These are phyloP conservation scores for Centaurea solstitialis DNA, from an alignment of 129 eudicot genomes.

Conservation along the genomic window DNA sequence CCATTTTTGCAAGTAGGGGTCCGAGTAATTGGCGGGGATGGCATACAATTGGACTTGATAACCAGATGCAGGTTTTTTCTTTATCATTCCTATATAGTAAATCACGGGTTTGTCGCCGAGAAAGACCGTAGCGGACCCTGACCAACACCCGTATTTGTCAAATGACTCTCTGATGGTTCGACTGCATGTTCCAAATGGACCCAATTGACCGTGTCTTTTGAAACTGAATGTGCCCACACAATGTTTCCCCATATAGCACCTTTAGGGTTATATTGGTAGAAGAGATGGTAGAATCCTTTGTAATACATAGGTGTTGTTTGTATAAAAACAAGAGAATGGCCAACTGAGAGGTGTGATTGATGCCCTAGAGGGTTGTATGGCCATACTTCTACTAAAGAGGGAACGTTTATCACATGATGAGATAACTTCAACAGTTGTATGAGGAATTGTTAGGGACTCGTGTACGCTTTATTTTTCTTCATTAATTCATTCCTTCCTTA, in stretches of 20 bases:
- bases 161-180: constrained; percentile 54
- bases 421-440: no score
- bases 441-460: no score
- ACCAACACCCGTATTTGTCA: constrained; percentile 77
- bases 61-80: constrained; percentile 32
- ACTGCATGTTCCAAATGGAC: constrained; percentile 49
- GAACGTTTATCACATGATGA: no score
- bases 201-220: constrained; percentile 75
- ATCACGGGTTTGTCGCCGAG: constrained; percentile 69
- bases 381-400: not conserved
- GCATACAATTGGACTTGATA: constrained; percentile 75
- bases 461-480: no score
- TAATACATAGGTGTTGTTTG: constrained; percentile 69
- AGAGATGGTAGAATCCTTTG: constrained; percentile 74
- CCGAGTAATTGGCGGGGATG: constrained; percentile 65
- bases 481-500: no score
- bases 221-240: constrained; percentile 87
- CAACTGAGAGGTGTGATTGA: no score
- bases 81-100: constrained; percentile 58
- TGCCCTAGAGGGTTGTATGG: no score
- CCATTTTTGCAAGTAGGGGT: constrained; percentile 67
- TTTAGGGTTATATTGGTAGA: constrained; percentile 81
- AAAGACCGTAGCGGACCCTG: constrained; percentile 76
- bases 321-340: not conserved
- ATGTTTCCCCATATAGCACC: constrained; percentile 78